Evolutionary conservation across 805 yeast genomes (phyloP), one percentile per base, ranked within the genome.

Genomic region (Sugiyamaella floridensis): DNA sequence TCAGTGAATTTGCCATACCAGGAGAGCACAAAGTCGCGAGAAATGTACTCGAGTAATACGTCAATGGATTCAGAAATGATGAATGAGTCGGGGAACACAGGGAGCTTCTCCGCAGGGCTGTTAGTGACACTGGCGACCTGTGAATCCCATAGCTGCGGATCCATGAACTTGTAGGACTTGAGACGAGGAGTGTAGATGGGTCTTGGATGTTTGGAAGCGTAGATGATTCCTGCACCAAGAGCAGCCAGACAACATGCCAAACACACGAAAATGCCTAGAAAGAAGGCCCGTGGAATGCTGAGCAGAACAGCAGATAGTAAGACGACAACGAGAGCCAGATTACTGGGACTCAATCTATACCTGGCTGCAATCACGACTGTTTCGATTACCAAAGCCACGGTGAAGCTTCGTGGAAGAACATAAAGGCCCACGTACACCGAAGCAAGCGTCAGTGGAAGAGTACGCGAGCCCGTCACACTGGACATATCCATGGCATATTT

Each of bases 1-100:
- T 67, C 63, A 1, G 65, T 48, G 0, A 81, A 83, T 71, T n/a
- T 69, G 63, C 2, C 58, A 47, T 71, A 82, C 90, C 90, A 84
- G 4, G 77, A 65, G 42, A 68, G 66, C 6, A 84, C 73, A 61
- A 84, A 85, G 50, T 79, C 81, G 14, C 75, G 60, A 6, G 80
- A 56, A 1, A 84, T 68, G 42, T 76, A 66, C 34, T 70, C 69
- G 3, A 81, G 67, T n/a, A 84, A 63, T 10, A 72, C 74, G 45
- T 79, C 78, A 5, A 84, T 48, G 0, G 80, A 69, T 44, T 76
- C 80, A 1, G 85, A 79, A 4, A 83, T 73, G 2, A 75, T 59
- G 52, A 77, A 74, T 26, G 82, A 78, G 20, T 78, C 77, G 1
- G 78, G 76, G 47, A 59, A 59, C 22, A 54, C 44, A 3, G 49